Conservation (phyloP, 495 filamentous ascomycete genomes). For the Penicillium cinerascens region DNA sequence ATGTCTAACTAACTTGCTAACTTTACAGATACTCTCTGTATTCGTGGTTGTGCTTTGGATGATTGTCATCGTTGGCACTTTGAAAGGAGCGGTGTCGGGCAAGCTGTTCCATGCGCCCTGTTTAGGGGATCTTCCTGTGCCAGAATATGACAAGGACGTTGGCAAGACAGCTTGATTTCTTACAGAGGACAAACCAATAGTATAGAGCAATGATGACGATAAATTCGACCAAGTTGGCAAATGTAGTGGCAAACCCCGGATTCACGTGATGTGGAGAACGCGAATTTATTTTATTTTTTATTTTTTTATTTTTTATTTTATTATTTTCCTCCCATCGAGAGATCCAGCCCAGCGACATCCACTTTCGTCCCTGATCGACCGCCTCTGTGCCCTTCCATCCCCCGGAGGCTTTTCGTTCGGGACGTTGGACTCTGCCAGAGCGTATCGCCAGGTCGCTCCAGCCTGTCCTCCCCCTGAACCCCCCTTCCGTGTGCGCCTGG, state of each 20-base stretch:
- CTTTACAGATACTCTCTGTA: conserved; percentile 44
- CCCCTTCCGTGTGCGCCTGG: conserved; percentile 18
- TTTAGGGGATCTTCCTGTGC: conserved; percentile 38
- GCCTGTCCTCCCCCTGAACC: conserved; percentile 21
- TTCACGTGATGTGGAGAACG: conserved; percentile 29
- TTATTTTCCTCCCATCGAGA: conserved; percentile 18
- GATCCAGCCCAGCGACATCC: conserved; percentile 26
- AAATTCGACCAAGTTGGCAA: too few relatives aligned
- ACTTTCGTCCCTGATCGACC: conserved; percentile 23
- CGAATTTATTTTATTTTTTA: conserved; percentile 12
- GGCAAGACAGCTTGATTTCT: conserved; percentile 12
- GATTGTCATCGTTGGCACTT: conserved; percentile 43
- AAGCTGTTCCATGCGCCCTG: conserved; percentile 52
- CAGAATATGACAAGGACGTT: conserved; percentile 17
- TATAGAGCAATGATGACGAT: neutral
- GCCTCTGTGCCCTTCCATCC: conserved; percentile 4
- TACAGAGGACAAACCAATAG: neutral
- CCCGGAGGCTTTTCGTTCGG: neutral
- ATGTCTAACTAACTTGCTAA: neutral
- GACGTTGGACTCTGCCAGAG: conserved; percentile 3
- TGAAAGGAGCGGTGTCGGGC: conserved; percentile 40
- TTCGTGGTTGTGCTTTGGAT: conserved; percentile 51
- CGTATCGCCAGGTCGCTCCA: conserved; percentile 4
- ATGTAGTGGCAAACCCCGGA: conserved; percentile 1
- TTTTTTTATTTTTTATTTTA: conserved; percentile 22